phyloP scores from a whole-genome alignment of 208 protist species.

The Leishmania lainsoni region DNA sequence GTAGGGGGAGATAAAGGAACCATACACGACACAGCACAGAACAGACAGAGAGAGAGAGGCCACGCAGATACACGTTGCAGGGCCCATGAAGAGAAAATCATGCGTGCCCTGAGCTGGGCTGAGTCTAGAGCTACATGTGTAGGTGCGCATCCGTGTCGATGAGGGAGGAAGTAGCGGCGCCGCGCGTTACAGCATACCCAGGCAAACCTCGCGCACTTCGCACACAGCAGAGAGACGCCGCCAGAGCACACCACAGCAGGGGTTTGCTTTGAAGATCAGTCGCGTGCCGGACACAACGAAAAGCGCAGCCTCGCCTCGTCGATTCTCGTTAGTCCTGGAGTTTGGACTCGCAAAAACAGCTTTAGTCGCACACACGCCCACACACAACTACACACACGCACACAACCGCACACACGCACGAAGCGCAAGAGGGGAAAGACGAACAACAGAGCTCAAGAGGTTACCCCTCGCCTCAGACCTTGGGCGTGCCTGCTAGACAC shows the following conservation, averaged over 20 bases:
- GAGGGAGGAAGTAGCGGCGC: too few relatives aligned
- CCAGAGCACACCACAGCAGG: neutral
- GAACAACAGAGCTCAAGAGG: neutral
- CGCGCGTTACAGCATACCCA: neutral
- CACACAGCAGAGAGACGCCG: neutral
- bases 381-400: neutral
- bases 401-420: neutral
- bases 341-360: neutral
- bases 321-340: neutral
- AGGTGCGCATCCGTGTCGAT: neutral
- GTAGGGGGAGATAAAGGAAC: neutral
- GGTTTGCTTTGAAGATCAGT: neutral
- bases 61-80: neutral
- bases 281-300: neutral
- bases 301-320: neutral
- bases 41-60: neutral
- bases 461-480: neutral
- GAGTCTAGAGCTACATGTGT: neutral
- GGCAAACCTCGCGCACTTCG: neutral
- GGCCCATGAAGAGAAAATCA: neutral
- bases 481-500: neutral
- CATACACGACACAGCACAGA: neutral
- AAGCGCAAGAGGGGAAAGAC: neutral
- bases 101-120: neutral
- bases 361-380: neutral